A percentile compares a stretch with the other conserved stretches of the same genome.
These are phyloP conservation scores for Colletotrichum higginsianum DNA, from an alignment of 2,329 filamentous ascomycete species.

Conservation along the genomic window DNA sequence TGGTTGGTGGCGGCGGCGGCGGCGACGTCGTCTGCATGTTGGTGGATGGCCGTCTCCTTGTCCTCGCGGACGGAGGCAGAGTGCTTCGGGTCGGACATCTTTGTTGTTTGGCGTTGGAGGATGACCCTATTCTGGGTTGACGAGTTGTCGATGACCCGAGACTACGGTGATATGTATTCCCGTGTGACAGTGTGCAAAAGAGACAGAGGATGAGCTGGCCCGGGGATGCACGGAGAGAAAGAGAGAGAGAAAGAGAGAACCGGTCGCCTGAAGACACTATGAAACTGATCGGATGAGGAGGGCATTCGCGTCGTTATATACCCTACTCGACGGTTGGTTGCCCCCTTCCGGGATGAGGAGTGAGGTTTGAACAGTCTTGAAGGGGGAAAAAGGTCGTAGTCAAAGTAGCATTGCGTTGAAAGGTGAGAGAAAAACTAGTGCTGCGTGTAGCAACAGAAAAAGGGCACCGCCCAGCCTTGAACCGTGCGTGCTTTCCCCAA, in stretches of 20 bases:
- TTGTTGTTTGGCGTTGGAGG: background rate
- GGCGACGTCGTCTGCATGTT: slow-evolving; percentile 44
- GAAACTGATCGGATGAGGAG: slow-evolving; percentile 14
- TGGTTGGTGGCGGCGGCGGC: background rate
- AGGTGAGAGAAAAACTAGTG: slow-evolving; percentile 9
- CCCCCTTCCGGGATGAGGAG: background rate
- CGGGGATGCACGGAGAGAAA: background rate
- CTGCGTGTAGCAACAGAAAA: background rate
- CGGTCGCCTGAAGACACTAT: slow-evolving; percentile 3
- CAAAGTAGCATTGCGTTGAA: slow-evolving; percentile 21
- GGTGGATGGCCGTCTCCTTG: slow-evolving; percentile 45
- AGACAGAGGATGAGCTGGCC: background rate
- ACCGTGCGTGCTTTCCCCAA: slow-evolving; percentile 19
- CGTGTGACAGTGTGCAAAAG: background rate
- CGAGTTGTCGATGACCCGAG: background rate
- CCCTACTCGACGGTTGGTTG: slow-evolving; percentile 11
- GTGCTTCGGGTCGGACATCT: slow-evolving; percentile 46
- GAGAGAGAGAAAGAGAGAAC: too few relatives aligned
- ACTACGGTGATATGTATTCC: background rate
- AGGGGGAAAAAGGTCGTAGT: slow-evolving; percentile 5
- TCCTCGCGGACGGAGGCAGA: slow-evolving; percentile 34
- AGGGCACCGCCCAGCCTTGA: slow-evolving; percentile 23
- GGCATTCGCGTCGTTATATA: slow-evolving; percentile 39
- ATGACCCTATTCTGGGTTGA: background rate
- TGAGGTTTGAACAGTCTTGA: background rate